These are phyloP conservation scores for Xylaria sp. DNA, from an alignment of 2,329 filamentous ascomycete genomes.

Conservation along the genomic window DNA sequence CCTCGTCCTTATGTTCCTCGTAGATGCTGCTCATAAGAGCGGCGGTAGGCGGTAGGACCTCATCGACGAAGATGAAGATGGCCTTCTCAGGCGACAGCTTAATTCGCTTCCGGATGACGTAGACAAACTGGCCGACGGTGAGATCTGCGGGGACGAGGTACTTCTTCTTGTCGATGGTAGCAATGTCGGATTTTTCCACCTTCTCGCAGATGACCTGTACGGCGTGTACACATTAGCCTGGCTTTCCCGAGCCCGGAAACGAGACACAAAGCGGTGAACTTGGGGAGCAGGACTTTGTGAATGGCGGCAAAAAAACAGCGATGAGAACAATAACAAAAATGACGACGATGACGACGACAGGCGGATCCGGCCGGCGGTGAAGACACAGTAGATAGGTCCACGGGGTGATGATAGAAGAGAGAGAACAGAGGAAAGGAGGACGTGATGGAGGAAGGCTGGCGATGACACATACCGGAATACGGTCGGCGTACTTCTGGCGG, in stretches of 20 bases:
- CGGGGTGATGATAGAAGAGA: not conserved
- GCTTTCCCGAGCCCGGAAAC: not conserved
- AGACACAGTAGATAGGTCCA: not conserved
- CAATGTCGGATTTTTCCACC: slow-evolving; percentile 98
- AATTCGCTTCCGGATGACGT: slow-evolving; percentile 99
- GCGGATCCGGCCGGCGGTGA: not conserved
- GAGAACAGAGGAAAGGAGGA: not conserved
- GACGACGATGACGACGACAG: not conserved
- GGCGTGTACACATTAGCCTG: not conserved
- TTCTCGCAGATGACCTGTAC: slow-evolving; percentile 96
- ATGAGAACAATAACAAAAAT: not conserved
- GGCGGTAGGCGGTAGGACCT: slow-evolving; percentile 93
- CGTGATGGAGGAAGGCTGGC: slow-evolving; percentile 14
- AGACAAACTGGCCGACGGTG: slow-evolving; percentile 99
- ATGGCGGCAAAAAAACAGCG: not conserved
- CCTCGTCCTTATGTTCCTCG: slow-evolving; percentile 93
- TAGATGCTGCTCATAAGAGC: slow-evolving; percentile 99
- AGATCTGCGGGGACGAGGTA: slow-evolving; percentile 97
- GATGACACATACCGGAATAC: slow-evolving; percentile 83
- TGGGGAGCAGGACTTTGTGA: not conserved
- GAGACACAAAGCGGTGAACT: slow-evolving; percentile 12
- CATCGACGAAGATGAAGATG: slow-evolving; percentile 99
- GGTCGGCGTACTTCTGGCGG: slow-evolving; percentile 97
- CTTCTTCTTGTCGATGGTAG: slow-evolving; percentile 99
- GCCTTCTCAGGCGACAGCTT: slow-evolving; percentile 99